Percentiles rank a stretch among this genome's conserved stretches.
phyloP scores from a whole-genome alignment of 192 early-diverging fungal species.

The Backusella macrospora region DNA sequence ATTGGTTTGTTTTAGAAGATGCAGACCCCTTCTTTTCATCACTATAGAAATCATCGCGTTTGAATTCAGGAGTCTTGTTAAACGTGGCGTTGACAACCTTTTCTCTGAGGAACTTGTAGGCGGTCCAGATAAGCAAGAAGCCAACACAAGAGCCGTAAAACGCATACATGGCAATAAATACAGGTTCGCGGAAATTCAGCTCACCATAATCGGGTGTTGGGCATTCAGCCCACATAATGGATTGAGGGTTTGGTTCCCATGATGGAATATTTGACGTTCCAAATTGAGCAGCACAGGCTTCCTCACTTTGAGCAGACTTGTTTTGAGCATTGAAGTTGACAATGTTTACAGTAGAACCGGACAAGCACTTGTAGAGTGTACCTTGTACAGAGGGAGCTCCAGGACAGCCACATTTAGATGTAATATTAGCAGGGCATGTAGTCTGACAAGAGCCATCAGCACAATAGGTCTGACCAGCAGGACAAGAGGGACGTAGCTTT shows the following conservation, averaged over 20 bases:
- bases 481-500: constrained; percentile 38
- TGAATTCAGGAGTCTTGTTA: not conserved
- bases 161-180: constrained; percentile 38
- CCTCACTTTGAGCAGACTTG: constrained; percentile 27
- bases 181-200: constrained; percentile 34
- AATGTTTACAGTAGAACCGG: constrained; percentile 21
- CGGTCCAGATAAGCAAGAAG: constrained; percentile 27
- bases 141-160: constrained; percentile 28
- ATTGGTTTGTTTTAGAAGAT: not conserved
- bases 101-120: constrained; percentile 29
- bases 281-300: constrained; percentile 21
- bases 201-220: constrained; percentile 25
- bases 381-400: constrained; percentile 30
- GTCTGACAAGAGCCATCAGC: constrained; percentile 52
- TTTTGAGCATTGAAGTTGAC: constrained; percentile 33
- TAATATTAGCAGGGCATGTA: constrained; percentile 37
- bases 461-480: constrained; percentile 47
- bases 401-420: constrained; percentile 36
- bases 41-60: constrained; percentile 13
- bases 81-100: constrained; percentile 19
- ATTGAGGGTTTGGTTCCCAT: constrained; percentile 21
- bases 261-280: not conserved
- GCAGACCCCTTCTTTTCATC: constrained; percentile 13
- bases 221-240: constrained; percentile 37
- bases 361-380: constrained; percentile 30